A percentile compares a stretch with the other conserved stretches of the same genome.
These are phyloP conservation scores for Candida tropicalis DNA, from an alignment of 1,139 yeast genomes.

Conservation along the genomic window DNA sequence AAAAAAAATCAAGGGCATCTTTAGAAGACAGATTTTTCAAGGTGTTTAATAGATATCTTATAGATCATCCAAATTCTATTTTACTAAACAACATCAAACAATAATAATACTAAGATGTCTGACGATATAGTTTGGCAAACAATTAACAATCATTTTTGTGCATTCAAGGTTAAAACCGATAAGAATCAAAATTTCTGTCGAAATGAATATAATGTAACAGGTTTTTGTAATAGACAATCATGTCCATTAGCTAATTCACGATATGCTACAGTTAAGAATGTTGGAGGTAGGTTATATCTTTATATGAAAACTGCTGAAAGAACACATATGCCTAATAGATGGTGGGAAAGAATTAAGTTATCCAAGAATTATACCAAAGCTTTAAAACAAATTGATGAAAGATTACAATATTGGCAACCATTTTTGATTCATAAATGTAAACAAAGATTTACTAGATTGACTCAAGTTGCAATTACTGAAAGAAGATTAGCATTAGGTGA, in stretches of 20 bases:
- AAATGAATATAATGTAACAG: slow-evolving; percentile 87
- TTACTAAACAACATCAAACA: background rate
- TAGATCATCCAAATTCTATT: no score
- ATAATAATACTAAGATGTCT: slow-evolving; percentile 31
- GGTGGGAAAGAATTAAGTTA: slow-evolving; percentile 92
- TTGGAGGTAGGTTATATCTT: slow-evolving; percentile 84
- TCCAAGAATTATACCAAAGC: slow-evolving; percentile 89
- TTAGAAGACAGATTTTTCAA: background rate
- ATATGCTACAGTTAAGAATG: slow-evolving; percentile 90
- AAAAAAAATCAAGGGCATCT: slow-evolving; percentile 2
- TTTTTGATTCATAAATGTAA: slow-evolving; percentile 91
- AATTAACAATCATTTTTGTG: slow-evolving; percentile 86
- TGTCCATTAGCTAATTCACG: slow-evolving; percentile 96
- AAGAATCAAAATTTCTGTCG: slow-evolving; percentile 83
- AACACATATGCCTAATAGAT: slow-evolving; percentile 88
- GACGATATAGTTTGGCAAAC: slow-evolving; percentile 87
- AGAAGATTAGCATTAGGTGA: slow-evolving; percentile 88
- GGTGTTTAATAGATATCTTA: no score
- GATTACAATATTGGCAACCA: slow-evolving; percentile 90
- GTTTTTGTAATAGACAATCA: slow-evolving; percentile 88
- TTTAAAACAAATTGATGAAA: slow-evolving; percentile 81
- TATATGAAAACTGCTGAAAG: slow-evolving; percentile 98
- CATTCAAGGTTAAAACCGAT: slow-evolving; percentile 79
- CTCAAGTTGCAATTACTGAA: slow-evolving; percentile 96
- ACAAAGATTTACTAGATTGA: slow-evolving; percentile 89